phyloP scores from a whole-genome alignment of 495 filamentous ascomycete species.

The Aspergillus carlsbadensis region DNA sequence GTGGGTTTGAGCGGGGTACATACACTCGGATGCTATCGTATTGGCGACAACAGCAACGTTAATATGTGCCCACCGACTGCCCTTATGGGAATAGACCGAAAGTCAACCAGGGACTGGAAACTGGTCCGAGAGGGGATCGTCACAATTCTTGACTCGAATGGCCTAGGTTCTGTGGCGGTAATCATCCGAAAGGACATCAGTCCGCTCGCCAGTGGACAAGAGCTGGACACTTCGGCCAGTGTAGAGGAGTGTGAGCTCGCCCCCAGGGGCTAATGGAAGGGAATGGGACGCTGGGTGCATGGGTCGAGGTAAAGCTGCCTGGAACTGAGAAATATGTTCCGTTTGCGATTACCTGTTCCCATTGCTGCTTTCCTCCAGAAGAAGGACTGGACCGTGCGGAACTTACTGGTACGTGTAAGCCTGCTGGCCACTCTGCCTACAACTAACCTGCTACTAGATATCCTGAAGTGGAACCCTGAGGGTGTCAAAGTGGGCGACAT shows the following conservation, averaged over 20 bases:
- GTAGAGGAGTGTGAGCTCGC: too few species aligned
- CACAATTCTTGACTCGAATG: not conserved
- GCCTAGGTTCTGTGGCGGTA: not conserved
- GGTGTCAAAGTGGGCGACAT: not conserved
- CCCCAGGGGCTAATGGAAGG: too few species aligned
- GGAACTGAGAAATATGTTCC: not conserved
- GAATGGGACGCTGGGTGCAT: slow-evolving; percentile 8
- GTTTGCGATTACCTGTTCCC: not conserved
- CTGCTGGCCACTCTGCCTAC: not conserved
- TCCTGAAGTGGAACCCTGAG: not conserved
- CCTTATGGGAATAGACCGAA: not conserved
- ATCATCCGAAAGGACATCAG: not conserved
- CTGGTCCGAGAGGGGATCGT: not conserved
- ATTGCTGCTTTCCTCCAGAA: not conserved
- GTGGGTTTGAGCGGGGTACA: not conserved
- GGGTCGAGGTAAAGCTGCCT: not conserved
- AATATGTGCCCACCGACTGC: not conserved
- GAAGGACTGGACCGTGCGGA: not conserved
- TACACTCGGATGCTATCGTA: not conserved
- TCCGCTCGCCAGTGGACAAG: not conserved
- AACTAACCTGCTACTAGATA: not conserved
- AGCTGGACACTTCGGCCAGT: too few species aligned
- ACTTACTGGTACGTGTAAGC: not conserved
- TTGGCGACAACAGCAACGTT: not conserved
- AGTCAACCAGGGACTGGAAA: not conserved